A percentile compares a stretch with the other conserved stretches of the same genome.
These are phyloP conservation scores for Microstroma glucosiphilum DNA, from an alignment of 1,284 basidiomycete species.

Conservation along the genomic window DNA sequence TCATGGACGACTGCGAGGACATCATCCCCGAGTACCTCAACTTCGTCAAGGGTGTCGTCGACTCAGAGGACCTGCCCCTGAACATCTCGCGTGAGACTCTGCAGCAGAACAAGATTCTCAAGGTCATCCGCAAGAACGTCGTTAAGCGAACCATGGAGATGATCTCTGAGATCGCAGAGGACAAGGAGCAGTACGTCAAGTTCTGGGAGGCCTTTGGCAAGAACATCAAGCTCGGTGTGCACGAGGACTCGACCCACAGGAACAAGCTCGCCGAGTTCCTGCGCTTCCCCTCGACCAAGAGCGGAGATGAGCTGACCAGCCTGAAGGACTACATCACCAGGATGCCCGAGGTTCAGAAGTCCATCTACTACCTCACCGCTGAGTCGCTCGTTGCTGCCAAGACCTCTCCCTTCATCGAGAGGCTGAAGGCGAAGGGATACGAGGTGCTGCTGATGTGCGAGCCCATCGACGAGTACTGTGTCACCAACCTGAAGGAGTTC, in stretches of 20 bases:
- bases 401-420: constrained; percentile 98
- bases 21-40: constrained; percentile 99
- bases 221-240: constrained; percentile 74
- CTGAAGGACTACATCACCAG: constrained; percentile 99
- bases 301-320: constrained; percentile 82
- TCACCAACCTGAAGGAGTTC: constrained; percentile 98
- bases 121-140: constrained; percentile 80
- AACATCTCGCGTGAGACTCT: constrained; percentile 99
- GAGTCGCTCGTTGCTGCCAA: constrained; percentile 85
- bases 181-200: constrained; percentile 98
- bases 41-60: constrained; percentile 92
- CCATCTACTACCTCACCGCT: constrained; percentile 93
- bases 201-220: constrained; percentile 77
- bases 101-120: constrained; percentile 99
- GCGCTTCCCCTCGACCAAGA: constrained; percentile 96
- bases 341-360: constrained; percentile 98
- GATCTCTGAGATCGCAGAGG: constrained; percentile 92
- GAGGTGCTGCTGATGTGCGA: constrained; percentile 93
- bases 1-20: constrained; percentile 99
- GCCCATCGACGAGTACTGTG: constrained; percentile 58
- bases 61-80: constrained; percentile 98
- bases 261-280: constrained; percentile 99
- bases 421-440: constrained; percentile 99
- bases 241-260: constrained; percentile 98
- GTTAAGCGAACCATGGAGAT: constrained; percentile 98